Evolutionary conservation across 2,329 filamentous ascomycete genomes (phyloP), one percentile per base, ranked within the genome.

Genomic region (Aspergillus sp.): DNA sequence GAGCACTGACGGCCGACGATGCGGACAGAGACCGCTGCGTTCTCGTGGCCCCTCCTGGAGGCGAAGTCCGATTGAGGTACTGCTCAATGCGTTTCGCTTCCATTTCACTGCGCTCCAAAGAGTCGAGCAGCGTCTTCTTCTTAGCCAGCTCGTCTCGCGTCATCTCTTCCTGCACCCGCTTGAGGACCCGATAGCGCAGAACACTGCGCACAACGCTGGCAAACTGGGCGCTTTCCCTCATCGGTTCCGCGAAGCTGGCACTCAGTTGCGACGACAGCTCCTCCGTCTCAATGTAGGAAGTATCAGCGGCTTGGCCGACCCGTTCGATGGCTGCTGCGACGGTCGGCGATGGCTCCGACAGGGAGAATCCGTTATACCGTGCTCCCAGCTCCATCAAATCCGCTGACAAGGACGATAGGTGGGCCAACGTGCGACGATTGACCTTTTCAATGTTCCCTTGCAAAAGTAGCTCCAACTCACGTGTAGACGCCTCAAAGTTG

Each of bases 141-240:
- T 94, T 96, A 58, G 89, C 85, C 10, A 99, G 82, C 70, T 99
- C 93, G 61, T 99, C 95, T 48, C 89, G 89, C 1, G 95, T 98
- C 88, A 98, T 94, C 73, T 99, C 95, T 75, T 98, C 92, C 73
- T 99, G 95, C 56, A 99, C 91, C 50, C 95, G 86, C 80, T 99
- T 99, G 63, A 97, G 80, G 2, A 98, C 89, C 15, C 95, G 84
- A 74, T 97, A 99, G 65, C 91, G 87, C 57, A 99, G 81, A 36
- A 99, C 94, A 66, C 83, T 90, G 44, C 93, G 87, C 3, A 99
- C 95, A 1, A 99, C 92, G 10, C 95, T 91, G 0, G 95, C 95
- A 74, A 99, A 99, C 72, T 99, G 95, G 11, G 95, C 93, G 70
- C 92, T 96, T 78, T 99, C 95, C 58, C 96, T 87, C 92, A 99